A percentile compares a stretch with the other conserved stretches of the same genome.
Conservation (phyloP, 371 early-diverging fungal genomes). For the Lichtheimia ramosa region DNA sequence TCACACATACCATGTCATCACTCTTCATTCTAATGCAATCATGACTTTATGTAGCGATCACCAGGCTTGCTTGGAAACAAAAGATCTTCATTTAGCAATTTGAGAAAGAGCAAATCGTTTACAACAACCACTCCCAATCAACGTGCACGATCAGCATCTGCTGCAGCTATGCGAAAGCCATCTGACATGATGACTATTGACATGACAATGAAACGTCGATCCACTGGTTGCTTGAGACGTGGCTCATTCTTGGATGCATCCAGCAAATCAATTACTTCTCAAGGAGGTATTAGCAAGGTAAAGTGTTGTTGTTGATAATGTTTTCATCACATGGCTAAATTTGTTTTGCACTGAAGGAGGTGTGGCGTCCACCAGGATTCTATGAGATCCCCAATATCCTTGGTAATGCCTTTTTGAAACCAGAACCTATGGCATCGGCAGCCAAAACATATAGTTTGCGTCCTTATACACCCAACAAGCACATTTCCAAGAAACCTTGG, state of each 20-base stretch:
- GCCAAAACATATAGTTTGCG: conserved; percentile 26
- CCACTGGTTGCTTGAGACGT: conserved; percentile 44
- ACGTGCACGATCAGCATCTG: conserved; percentile 10
- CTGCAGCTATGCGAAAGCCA: conserved; percentile 7
- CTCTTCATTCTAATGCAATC: no score
- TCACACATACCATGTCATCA: neutral
- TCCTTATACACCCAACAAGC: conserved; percentile 29
- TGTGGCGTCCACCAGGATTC: conserved; percentile 2
- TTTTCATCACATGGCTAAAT: conserved; percentile 9
- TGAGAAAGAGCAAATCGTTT: conserved; percentile 40
- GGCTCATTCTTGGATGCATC: conserved; percentile 26
- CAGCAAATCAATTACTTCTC: conserved; percentile 4
- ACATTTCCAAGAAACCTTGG: conserved; percentile 51
- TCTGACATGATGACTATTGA: conserved; percentile 16
- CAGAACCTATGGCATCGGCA: conserved; percentile 25
- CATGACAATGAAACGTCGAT: conserved; percentile 44
- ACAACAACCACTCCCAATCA: conserved; percentile 36
- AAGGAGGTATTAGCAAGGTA: conserved; percentile 13
- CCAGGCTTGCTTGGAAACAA: conserved; percentile 28
- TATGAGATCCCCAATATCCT: conserved; percentile 40
- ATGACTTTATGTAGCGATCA: conserved; percentile 3
- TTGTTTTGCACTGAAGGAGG: conserved; percentile 2
- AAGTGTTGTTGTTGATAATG: neutral
- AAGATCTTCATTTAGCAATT: conserved; percentile 35
- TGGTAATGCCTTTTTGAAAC: conserved; percentile 45